Conservation (phyloP, 495 filamentous ascomycete genomes). For the Penicillium steckii region DNA sequence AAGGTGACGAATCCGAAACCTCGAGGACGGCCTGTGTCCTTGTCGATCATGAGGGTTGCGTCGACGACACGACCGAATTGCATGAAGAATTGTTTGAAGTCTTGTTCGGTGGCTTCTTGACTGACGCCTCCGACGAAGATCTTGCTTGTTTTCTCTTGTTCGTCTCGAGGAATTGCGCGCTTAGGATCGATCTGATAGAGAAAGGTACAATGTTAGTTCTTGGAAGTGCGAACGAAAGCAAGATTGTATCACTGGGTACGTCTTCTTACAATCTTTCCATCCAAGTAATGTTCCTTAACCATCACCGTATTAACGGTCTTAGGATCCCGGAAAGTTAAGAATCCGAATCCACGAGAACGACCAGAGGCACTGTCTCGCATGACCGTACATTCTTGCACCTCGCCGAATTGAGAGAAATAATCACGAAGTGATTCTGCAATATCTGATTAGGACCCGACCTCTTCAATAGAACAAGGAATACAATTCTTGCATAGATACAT, state of each 20-base stretch:
- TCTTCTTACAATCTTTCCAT: conserved; percentile 90
- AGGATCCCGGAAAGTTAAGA: conserved; percentile 95
- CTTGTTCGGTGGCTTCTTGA: conserved; percentile 91
- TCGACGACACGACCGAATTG: conserved; percentile 96
- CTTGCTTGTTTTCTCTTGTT: conserved; percentile 96
- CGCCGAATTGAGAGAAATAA: conserved; percentile 97
- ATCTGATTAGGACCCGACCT: too few species aligned
- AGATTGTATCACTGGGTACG: not conserved
- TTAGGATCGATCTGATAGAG: conserved; percentile 99
- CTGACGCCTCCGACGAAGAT: conserved; percentile 98
- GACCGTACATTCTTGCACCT: conserved; percentile 95
- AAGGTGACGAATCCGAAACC: conserved; percentile 99
- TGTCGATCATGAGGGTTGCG: conserved; percentile 99
- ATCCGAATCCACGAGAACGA: conserved; percentile 92
- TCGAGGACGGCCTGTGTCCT: conserved; percentile 91
- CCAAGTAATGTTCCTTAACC: conserved; percentile 98
- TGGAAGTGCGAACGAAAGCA: too few species aligned
- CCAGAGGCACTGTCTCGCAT: conserved; percentile 96
- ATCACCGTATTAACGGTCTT: conserved; percentile 98
- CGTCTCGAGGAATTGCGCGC: conserved; percentile 93
- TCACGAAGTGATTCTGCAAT: conserved; percentile 87
- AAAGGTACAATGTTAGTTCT: too few species aligned
- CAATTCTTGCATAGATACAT: conserved; percentile 35
- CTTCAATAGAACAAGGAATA: too few species aligned
- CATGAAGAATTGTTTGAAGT: conserved; percentile 95